Conservation (phyloP, 1,284 basidiomycete species). For the Cryptococcus maquisensis region DNA sequence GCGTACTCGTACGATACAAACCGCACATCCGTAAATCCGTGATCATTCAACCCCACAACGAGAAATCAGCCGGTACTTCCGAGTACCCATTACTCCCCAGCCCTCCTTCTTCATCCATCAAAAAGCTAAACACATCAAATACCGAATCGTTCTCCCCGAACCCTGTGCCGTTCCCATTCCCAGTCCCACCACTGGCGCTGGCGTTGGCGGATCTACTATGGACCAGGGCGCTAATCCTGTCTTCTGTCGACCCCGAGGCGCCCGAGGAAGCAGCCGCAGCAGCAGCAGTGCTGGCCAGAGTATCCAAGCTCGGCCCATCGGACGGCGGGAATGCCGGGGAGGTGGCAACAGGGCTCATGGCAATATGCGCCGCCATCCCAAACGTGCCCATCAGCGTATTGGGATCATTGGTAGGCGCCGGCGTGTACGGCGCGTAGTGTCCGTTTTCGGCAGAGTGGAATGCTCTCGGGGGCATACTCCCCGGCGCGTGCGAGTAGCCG, state of each 20-base stretch:
- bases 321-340: neutral
- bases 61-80: conserved; percentile 40
- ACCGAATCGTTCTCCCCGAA: neutral
- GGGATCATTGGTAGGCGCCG: neutral
- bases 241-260: neutral
- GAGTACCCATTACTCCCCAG: conserved; percentile 26
- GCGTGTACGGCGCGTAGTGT: neutral
- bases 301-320: neutral
- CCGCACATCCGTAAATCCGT: neutral
- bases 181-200: neutral
- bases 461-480: conserved; percentile 28
- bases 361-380: conserved; percentile 20
- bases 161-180: no score
- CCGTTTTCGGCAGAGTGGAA: conserved; percentile 21
- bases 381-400: conserved; percentile 14
- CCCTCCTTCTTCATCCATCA: conserved; percentile 46
- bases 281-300: neutral
- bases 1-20: neutral
- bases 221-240: neutral
- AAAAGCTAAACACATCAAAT: conserved; percentile 44
- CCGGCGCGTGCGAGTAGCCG: conserved; percentile 5
- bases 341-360: neutral
- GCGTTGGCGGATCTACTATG: neutral
- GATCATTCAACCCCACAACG: conserved; percentile 40
- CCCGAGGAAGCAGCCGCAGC: neutral